Evolutionary conservation across 805 yeast species (phyloP).

Genomic region (Yamadazyma paraphyllophila): DNA sequence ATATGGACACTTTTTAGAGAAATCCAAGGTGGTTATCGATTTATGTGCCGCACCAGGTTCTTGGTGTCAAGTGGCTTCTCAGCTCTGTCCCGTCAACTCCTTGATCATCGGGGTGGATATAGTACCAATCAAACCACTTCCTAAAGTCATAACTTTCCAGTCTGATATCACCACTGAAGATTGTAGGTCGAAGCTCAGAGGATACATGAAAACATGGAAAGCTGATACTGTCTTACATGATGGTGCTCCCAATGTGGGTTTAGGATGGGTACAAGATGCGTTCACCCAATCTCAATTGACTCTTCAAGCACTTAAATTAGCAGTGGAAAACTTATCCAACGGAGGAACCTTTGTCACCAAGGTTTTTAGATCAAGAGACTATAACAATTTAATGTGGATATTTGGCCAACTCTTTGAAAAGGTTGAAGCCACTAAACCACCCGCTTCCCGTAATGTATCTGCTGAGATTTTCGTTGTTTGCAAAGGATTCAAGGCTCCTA

Average conservation of each 20-base stretch:
- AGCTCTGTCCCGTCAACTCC: slow-evolving; percentile 87
- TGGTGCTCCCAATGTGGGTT: slow-evolving; percentile 99
- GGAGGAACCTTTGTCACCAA: slow-evolving; percentile 97
- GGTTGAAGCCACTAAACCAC: slow-evolving; percentile 98
- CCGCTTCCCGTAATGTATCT: slow-evolving; percentile 97
- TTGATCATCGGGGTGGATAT: slow-evolving; percentile 98
- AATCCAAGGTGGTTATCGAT: slow-evolving; percentile 94
- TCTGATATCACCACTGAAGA: slow-evolving; percentile 98
- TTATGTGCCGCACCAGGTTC: slow-evolving; percentile 93
- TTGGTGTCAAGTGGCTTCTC: slow-evolving; percentile 99
- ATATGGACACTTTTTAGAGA: slow-evolving; percentile 91
- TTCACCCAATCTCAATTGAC: slow-evolving; percentile 96
- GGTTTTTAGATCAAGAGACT: slow-evolving; percentile 97
- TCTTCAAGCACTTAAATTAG: slow-evolving; percentile 87
- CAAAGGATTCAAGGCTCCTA: slow-evolving; percentile 93
- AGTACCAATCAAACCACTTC: slow-evolving; percentile 95
- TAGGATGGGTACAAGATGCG: slow-evolving; percentile 99
- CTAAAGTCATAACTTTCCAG: slow-evolving; percentile 91
- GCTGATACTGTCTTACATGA: slow-evolving; percentile 98
- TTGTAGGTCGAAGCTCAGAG: slow-evolving; percentile 90
- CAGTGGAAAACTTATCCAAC: slow-evolving; percentile 84
- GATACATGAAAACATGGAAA: slow-evolving; percentile 97
- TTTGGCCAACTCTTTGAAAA: slow-evolving; percentile 93
- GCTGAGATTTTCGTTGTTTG: slow-evolving; percentile 99
- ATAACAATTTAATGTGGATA: slow-evolving; percentile 96